These are phyloP conservation scores for Arachnomyces sp. DNA, from an alignment of 2,329 filamentous ascomycete genomes.

Conservation along the genomic window DNA sequence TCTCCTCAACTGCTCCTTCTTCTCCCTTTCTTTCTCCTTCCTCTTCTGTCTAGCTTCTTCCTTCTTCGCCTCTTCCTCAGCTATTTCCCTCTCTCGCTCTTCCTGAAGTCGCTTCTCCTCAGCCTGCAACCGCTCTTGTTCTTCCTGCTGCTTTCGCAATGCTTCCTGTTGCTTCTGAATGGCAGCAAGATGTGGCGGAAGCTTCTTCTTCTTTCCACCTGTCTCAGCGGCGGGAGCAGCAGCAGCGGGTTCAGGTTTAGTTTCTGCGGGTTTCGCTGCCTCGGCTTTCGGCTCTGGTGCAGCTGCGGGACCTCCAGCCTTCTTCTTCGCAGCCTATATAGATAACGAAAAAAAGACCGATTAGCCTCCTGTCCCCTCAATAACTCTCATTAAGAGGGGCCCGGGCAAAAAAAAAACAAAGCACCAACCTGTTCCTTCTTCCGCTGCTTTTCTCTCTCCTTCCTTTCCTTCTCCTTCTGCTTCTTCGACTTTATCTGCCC, in stretches of 20 bases:
- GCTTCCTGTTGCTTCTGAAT: constrained; percentile 44
- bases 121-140: constrained; percentile 33
- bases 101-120: constrained; percentile 36
- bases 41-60: constrained; percentile 39
- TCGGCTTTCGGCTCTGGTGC: constrained; percentile 42
- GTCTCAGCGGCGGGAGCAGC: constrained; percentile 26
- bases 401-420: constrained; percentile 5
- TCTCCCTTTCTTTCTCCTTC: constrained; percentile 45
- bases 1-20: constrained; percentile 42
- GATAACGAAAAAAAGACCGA: constrained; percentile 6
- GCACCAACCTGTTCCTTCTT: constrained; percentile 87
- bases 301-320: constrained; percentile 45
- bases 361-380: constrained; percentile 2
- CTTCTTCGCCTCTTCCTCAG: constrained; percentile 40
- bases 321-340: constrained; percentile 73
- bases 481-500: constrained; percentile 87
- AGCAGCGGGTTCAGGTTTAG: constrained; percentile 28
- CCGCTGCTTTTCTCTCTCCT: constrained; percentile 94
- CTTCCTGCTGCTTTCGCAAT: constrained; percentile 38
- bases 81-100: constrained; percentile 29
- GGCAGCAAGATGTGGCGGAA: constrained; percentile 52
- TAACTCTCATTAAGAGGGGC: neutral
- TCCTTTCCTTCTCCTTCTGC: constrained; percentile 96
- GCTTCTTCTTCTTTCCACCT: constrained; percentile 77
- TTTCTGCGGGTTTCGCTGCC: constrained; percentile 39